Evolutionary conservation across 208 protist species (phyloP).

Genomic region (Leishmania tarentolae): DNA sequence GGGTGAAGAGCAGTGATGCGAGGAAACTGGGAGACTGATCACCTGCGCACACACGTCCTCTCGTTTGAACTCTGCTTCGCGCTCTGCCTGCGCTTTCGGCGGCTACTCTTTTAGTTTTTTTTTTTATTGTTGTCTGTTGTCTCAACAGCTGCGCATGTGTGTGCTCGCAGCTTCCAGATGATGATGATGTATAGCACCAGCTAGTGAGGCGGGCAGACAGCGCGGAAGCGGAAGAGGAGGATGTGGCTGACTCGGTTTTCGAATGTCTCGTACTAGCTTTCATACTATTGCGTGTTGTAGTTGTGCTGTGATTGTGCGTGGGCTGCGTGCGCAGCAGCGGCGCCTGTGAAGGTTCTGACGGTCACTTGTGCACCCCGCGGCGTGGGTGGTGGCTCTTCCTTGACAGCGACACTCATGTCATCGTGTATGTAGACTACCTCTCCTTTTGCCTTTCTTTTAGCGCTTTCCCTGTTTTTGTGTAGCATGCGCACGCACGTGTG

Average conservation of each 20-base stretch:
- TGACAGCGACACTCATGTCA: neutral
- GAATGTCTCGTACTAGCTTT: neutral
- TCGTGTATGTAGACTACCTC: slow-evolving; percentile 1
- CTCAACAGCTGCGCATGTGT: neutral
- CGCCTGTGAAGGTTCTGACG: neutral
- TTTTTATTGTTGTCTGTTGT: neutral
- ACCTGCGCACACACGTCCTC: neutral
- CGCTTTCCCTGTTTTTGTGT: neutral
- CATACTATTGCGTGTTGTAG: neutral
- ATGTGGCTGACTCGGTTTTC: neutral
- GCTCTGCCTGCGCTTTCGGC: neutral
- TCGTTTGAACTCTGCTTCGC: neutral
- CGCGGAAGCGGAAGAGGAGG: neutral
- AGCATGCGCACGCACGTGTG: neutral
- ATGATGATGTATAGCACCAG: neutral
- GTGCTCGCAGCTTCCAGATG: neutral
- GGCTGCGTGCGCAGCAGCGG: neutral
- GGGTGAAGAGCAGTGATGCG: neutral
- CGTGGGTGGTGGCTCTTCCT: neutral
- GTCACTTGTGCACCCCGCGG: neutral
- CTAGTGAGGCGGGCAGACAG: neutral
- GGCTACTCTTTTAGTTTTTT: neutral
- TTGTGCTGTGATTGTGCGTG: neutral
- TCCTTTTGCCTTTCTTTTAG: neutral
- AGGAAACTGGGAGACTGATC: neutral